Percentiles rank a stretch among this genome's conserved stretches.
Conservation (phyloP, 352 stramenopile species). For the Phytophthora crassamura region DNA sequence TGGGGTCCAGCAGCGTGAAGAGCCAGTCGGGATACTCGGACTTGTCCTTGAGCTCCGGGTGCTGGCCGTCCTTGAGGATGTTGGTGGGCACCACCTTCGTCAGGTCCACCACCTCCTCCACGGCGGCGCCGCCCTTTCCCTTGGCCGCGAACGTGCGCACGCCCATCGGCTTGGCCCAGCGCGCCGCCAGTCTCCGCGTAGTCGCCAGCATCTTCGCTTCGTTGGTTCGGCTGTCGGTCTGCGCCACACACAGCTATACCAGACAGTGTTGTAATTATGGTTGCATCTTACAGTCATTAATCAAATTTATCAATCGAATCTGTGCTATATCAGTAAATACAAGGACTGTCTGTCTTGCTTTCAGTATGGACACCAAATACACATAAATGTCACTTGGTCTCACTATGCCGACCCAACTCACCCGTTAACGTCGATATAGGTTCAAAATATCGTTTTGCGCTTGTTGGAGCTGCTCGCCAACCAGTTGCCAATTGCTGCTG, state of each 20-base stretch:
- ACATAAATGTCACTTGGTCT: too few species aligned
- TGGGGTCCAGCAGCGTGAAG: constrained; percentile 78
- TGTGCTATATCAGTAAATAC: too few species aligned
- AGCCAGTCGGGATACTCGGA: constrained; percentile 87
- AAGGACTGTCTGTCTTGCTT: too few species aligned
- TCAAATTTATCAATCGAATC: neutral
- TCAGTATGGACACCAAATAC: too few species aligned
- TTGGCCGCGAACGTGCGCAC: constrained; percentile 74
- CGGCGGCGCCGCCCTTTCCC: constrained; percentile 54
- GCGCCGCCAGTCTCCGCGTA: constrained; percentile 46
- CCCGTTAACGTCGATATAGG: constrained; percentile 13
- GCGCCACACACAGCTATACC: constrained; percentile 22
- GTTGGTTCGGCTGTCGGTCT: constrained; percentile 8
- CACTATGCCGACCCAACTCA: too few species aligned
- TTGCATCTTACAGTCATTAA: too few species aligned
- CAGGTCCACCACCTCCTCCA: constrained; percentile 81
- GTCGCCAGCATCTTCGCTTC: constrained; percentile 45
- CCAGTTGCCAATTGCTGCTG: neutral
- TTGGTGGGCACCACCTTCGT: constrained; percentile 81
- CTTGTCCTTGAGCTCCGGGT: constrained; percentile 84
- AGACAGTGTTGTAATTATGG: too few species aligned
- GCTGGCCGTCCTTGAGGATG: constrained; percentile 85
- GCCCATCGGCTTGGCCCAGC: constrained; percentile 41
- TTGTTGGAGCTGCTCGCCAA: constrained; percentile 3
- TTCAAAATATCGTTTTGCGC: constrained; percentile 4